A percentile compares a stretch with the other conserved stretches of the same genome.
Evolutionary conservation across 768 basidiomycete species (phyloP).

Genomic region (Xerocomellus chrysenteron): DNA sequence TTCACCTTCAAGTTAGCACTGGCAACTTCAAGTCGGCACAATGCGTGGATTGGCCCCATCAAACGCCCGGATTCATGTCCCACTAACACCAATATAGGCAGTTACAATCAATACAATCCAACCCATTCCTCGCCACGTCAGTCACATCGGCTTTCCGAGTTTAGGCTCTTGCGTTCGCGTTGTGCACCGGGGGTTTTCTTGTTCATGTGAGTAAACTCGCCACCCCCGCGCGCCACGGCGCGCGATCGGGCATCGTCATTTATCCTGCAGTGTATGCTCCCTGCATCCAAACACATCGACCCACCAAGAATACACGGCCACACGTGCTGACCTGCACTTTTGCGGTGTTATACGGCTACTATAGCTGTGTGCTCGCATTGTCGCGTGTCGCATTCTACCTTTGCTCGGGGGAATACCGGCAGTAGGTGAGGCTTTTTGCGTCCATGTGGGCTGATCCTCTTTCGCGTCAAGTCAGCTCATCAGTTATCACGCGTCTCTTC

Average conservation of each 20-base stretch:
- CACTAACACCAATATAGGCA: background rate
- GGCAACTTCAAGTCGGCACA: too few relatives aligned
- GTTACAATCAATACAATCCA: background rate
- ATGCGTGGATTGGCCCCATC: background rate
- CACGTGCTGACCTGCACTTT: background rate
- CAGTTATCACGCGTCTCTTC: background rate
- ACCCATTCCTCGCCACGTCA: background rate
- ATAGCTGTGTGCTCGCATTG: background rate
- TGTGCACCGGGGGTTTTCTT: background rate
- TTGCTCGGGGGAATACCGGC: background rate
- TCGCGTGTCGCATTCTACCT: background rate
- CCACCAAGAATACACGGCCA: background rate
- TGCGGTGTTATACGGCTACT: background rate
- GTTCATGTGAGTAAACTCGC: background rate
- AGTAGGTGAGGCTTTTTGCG: background rate
- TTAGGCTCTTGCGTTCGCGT: background rate
- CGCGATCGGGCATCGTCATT: too few relatives aligned
- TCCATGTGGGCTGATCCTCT: constrained; percentile 5
- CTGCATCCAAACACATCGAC: background rate
- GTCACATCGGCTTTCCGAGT: background rate
- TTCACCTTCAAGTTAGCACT: too few relatives aligned
- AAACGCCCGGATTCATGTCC: background rate
- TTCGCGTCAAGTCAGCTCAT: background rate
- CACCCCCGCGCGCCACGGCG: too few relatives aligned
- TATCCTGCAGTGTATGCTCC: too few relatives aligned